Conservation (phyloP, 2,329 filamentous ascomycete species). For the Colletotrichum neosansevieriae region DNA sequence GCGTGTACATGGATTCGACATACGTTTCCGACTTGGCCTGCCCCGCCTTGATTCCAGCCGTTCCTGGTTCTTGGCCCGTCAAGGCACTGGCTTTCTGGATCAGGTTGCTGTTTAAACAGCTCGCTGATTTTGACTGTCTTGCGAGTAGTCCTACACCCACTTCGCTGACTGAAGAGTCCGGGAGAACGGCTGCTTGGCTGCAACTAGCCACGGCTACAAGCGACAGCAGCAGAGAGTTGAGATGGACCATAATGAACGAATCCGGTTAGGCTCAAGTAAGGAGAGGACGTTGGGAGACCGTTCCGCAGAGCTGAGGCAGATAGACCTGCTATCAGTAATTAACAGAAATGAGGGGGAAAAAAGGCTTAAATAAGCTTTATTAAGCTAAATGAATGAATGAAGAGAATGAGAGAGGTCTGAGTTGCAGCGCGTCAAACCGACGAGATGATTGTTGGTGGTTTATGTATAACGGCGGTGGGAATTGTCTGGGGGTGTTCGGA, state of each 20-base stretch:
- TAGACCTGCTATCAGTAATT: too few relatives aligned
- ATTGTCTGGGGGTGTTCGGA: too few relatives aligned
- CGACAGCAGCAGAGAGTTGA: background rate
- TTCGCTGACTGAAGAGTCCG: background rate
- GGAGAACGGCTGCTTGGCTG: background rate
- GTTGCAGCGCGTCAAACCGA: too few relatives aligned
- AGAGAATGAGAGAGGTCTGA: too few relatives aligned
- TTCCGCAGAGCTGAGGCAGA: too few relatives aligned
- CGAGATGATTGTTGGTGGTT: too few relatives aligned
- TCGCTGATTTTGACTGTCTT: slow-evolving; percentile 8
- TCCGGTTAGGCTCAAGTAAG: too few relatives aligned
- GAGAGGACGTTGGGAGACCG: too few relatives aligned
- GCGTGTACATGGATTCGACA: background rate
- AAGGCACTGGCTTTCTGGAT: slow-evolving; percentile 56
- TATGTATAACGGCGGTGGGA: too few relatives aligned
- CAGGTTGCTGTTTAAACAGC: slow-evolving; percentile 51
- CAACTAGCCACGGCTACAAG: background rate
- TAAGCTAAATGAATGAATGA: background rate
- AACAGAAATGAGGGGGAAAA: too few relatives aligned
- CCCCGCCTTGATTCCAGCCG: slow-evolving; percentile 45
- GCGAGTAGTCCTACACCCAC: background rate
- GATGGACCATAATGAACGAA: background rate
- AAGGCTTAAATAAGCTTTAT: too few relatives aligned
- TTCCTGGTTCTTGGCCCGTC: slow-evolving; percentile 53
- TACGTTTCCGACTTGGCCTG: slow-evolving; percentile 59